These are phyloP conservation scores for Haberlea rhodopensis DNA, from an alignment of 257 asterid genomes.

Conservation along the genomic window DNA sequence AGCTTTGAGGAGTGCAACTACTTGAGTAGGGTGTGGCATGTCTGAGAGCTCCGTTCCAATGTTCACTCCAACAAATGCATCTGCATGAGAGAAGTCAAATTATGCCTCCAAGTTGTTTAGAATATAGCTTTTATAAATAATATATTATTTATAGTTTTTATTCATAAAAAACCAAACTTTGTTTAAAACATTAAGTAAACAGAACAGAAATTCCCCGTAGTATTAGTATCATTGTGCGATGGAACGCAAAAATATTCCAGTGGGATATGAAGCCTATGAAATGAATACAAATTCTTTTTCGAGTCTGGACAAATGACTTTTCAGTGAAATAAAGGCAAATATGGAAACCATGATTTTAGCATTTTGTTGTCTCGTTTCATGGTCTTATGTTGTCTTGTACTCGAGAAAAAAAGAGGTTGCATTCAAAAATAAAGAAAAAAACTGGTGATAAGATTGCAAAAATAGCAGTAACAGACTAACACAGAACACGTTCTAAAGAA, in stretches of 20 bases:
- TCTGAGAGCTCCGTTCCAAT: conserved; percentile 76
- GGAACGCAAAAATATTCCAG: conserved; percentile 3
- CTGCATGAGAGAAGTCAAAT: conserved; percentile 33
- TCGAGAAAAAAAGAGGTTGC: background rate
- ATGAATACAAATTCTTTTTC: background rate
- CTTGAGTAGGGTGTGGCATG: conserved; percentile 90
- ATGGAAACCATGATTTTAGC: conserved; percentile 21
- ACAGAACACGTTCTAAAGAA: background rate
- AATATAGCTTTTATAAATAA: background rate
- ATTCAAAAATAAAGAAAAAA: too few species aligned
- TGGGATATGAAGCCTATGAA: background rate
- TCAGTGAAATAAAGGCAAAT: conserved; percentile 12
- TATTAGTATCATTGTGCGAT: too few species aligned
- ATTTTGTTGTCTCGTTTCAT: conserved; percentile 1
- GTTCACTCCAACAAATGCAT: conserved; percentile 68
- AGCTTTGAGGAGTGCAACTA: conserved; percentile 71
- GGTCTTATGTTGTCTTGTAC: background rate
- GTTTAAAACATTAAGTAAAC: too few species aligned
- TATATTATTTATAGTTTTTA: too few species aligned
- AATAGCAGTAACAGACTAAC: too few species aligned
- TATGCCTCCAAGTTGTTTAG: background rate
- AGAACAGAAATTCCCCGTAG: too few species aligned
- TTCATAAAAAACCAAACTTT: too few species aligned
- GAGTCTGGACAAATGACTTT: conserved; percentile 16
- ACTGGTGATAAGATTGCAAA: too few species aligned